Evolutionary conservation across 768 basidiomycete species (phyloP), one percentile per base, ranked within the genome.

Genomic region (Calocera cornea): DNA sequence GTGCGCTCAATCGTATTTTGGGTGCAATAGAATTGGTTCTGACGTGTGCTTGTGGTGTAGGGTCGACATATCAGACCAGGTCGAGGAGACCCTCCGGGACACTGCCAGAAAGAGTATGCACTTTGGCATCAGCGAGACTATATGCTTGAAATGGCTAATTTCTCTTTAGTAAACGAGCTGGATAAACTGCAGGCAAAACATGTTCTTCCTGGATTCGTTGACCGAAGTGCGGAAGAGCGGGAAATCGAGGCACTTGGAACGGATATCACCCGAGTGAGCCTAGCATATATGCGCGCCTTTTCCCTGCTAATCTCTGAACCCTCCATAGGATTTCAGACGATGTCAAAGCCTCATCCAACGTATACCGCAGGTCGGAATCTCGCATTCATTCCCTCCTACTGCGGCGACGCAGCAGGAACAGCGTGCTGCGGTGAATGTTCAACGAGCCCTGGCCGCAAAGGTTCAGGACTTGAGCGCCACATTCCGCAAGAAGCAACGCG

Each of bases 181-280:
- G 97, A 98, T 77, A 97, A 90, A 76, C 85, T 99, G 2, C 95
- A 99, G 72, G 91, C 95, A 71, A 97, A 91, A 75, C 95, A 97
- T 76, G 89, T 88, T 67, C 84, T 99, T 5, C 97, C 97, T 71
- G 95, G 95, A 0, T 99, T 99, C 76, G 84, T 92, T 75, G 97
- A 99, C 83, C 89, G 97, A 65, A 81, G 89, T 1, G 86, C 87
- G 2, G 95, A 99, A 78, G 95, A 98, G 78, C 83, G 86, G 69
- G 95, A 98, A 75, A 99, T 99, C 69, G 90, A 97, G 74, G 76
- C 82, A 24, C 81, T 89, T 64, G 95, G 95, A 2, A 84, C 83
- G 41, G 87, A 90, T 72, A 91, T 99, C 77, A 99, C 95, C 60
- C 84, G 87, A 72, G 95, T 92, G 74, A 71, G 79, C 77, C 40